Conservation (phyloP, 2,329 filamentous ascomycete species). For the Gaeumannomyces tritici region DNA sequence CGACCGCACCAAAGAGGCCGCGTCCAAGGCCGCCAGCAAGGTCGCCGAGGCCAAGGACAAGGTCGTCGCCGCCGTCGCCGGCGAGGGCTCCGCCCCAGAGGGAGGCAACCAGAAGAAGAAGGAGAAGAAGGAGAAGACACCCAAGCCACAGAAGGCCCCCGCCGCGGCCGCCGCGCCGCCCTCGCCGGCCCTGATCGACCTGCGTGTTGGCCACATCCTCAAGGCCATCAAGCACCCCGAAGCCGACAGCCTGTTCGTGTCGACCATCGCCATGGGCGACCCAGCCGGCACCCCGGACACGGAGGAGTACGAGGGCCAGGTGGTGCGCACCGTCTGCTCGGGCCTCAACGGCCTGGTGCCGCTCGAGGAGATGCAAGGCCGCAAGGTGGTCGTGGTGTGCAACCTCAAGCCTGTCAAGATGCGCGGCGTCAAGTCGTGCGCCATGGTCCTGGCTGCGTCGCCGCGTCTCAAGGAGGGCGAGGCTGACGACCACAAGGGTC, state of each 20-base stretch:
- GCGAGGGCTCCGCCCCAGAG: slow-evolving; percentile 19
- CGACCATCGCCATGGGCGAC: slow-evolving; percentile 91
- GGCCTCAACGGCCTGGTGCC: slow-evolving; percentile 89
- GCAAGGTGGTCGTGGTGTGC: slow-evolving; percentile 91
- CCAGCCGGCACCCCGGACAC: slow-evolving; percentile 79
- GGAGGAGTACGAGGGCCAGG: slow-evolving; percentile 79
- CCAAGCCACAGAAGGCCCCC: slow-evolving; percentile 61
- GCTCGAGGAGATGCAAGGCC: slow-evolving; percentile 90
- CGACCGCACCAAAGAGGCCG: slow-evolving; percentile 52
- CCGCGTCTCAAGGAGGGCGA: slow-evolving; percentile 76
- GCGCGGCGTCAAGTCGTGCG: slow-evolving; percentile 68
- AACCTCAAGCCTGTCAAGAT: slow-evolving; percentile 99
- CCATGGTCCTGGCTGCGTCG: slow-evolving; percentile 94
- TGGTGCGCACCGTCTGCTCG: slow-evolving; percentile 92
- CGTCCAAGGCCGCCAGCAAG: slow-evolving; percentile 39
- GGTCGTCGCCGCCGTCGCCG: slow-evolving; percentile 29
- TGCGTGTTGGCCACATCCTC: slow-evolving; percentile 93
- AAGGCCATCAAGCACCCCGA: slow-evolving; percentile 94
- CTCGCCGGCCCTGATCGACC: slow-evolving; percentile 80
- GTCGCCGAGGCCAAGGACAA: slow-evolving; percentile 38
- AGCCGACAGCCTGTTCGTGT: slow-evolving; percentile 91
- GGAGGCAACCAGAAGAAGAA: slow-evolving; percentile 67
- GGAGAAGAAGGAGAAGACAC: slow-evolving; percentile 84
- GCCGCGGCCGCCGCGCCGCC: slow-evolving; percentile 67
- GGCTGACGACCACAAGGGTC: slow-evolving; percentile 74